phyloP scores from a whole-genome alignment of 257 asterid species.

The Gentiana dahurica region DNA sequence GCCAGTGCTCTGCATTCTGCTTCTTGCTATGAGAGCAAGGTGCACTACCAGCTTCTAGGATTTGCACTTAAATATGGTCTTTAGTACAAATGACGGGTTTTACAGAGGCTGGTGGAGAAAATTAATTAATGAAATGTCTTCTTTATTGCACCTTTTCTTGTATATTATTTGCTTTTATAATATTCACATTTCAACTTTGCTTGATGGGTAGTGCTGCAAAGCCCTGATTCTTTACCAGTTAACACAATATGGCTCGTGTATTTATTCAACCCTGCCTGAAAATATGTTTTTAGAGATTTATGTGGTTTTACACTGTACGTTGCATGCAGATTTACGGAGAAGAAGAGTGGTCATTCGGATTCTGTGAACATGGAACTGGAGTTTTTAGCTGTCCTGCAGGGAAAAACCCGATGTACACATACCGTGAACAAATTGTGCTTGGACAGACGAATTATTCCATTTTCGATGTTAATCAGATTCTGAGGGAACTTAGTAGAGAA shows the following conservation, averaged over 20 bases:
- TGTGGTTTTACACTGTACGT: not conserved
- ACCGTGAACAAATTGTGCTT: conserved; percentile 64
- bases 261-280: not conserved
- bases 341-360: conserved; percentile 98
- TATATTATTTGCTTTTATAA: no score
- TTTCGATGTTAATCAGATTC: conserved; percentile 74
- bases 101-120: no score
- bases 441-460: conserved; percentile 59
- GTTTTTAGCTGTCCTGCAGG: conserved; percentile 86
- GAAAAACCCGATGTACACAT: conserved; percentile 91
- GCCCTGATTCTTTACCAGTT: no score
- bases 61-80: no score
- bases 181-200: no score
- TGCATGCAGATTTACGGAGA: conserved; percentile 49
- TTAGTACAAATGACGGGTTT: no score
- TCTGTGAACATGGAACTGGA: conserved; percentile 92
- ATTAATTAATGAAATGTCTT: no score
- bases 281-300: not conserved
- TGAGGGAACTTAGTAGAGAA: conserved; percentile 92
- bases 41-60: no score
- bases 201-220: no score
- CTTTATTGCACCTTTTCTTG: no score
- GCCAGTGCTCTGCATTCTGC: no score
- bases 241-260: not conserved
- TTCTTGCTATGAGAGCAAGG: no score